A percentile compares a stretch with the other conserved stretches of the same genome.
Evolutionary conservation across 192 early-diverging fungal species (phyloP).

Genomic region (Podila horticola): DNA sequence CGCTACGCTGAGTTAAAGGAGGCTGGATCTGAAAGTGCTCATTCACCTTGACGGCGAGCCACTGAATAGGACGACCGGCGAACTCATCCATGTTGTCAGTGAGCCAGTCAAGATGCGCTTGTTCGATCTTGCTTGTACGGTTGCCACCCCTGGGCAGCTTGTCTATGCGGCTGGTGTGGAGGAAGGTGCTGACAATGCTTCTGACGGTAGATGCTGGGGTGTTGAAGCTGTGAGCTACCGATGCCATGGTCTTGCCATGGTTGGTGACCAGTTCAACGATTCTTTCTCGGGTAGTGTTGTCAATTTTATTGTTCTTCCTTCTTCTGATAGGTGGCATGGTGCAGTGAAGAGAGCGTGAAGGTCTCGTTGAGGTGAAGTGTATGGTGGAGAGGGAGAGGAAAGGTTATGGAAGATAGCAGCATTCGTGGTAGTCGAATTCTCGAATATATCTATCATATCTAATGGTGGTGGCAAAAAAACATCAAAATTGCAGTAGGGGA

Average conservation of each 20-base stretch:
- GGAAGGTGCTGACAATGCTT: constrained; percentile 10
- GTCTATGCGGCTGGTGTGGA: constrained; percentile 2
- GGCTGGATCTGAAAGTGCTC: no score
- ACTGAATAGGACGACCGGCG: not conserved
- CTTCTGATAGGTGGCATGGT: constrained; percentile 8
- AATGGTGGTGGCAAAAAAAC: constrained; percentile 7
- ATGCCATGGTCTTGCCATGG: constrained; percentile 4
- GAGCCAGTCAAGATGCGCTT: constrained; percentile 8
- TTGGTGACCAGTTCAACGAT: constrained; percentile 5
- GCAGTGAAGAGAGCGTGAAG: not conserved
- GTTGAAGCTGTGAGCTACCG: constrained; percentile 13
- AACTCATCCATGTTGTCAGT: constrained; percentile 8
- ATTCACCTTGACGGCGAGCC: no score
- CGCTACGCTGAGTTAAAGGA: no score
- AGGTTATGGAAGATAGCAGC: not conserved
- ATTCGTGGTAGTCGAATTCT: not conserved
- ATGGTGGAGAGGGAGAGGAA: not conserved
- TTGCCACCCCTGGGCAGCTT: constrained; percentile 10
- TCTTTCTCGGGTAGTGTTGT: constrained; percentile 1
- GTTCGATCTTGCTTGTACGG: not conserved
- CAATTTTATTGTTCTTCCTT: constrained; percentile 12
- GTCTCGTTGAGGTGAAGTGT: constrained; percentile 1
- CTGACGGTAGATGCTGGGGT: constrained; percentile 11
- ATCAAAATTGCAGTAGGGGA: constrained; percentile 5
- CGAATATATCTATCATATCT: no score